These are phyloP conservation scores for Pythium graminicola DNA, from an alignment of 352 stramenopile species.

Conservation along the genomic window DNA sequence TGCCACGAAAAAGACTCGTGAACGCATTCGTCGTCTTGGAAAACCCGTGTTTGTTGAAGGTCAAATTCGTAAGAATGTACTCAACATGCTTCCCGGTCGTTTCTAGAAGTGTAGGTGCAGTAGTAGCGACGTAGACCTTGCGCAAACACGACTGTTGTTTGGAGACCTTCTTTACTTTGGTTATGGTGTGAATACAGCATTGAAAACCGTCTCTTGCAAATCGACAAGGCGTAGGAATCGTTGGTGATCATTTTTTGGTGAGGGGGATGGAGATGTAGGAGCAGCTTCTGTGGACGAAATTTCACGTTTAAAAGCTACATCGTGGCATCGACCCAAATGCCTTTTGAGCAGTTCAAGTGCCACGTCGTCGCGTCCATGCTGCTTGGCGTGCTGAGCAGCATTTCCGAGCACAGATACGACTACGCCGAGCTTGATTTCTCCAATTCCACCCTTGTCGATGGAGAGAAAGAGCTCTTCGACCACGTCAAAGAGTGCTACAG, in stretches of 20 bases:
- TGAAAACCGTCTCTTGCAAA: constrained; percentile 10
- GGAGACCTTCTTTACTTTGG: not conserved
- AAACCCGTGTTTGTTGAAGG: constrained; percentile 63
- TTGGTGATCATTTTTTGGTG: not conserved
- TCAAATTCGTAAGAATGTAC: constrained; percentile 81
- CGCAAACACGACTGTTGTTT: not conserved
- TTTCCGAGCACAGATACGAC: constrained; percentile 16
- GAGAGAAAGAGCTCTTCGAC: constrained; percentile 14
- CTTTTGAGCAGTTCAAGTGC: not conserved
- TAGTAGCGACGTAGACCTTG: not conserved
- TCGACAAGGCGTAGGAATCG: constrained; percentile 6
- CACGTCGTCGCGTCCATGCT: not conserved
- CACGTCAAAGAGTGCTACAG: constrained; percentile 14
- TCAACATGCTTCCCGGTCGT: constrained; percentile 46
- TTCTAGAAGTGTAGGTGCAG: not conserved
- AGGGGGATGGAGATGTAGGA: too few species aligned
- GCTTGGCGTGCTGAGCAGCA: constrained; percentile 6
- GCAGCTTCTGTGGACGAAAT: too few species aligned
- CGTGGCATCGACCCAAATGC: too few species aligned
- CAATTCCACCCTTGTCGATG: constrained; percentile 5
- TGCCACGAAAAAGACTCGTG: constrained; percentile 77
- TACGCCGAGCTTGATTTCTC: constrained; percentile 8
- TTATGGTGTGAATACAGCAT: constrained; percentile 8
- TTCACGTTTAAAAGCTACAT: too few species aligned
- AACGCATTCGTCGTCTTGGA: constrained; percentile 67